phyloP scores from a whole-genome alignment of 176 grass and related monocot genomes.

The Olyra latifolia region DNA sequence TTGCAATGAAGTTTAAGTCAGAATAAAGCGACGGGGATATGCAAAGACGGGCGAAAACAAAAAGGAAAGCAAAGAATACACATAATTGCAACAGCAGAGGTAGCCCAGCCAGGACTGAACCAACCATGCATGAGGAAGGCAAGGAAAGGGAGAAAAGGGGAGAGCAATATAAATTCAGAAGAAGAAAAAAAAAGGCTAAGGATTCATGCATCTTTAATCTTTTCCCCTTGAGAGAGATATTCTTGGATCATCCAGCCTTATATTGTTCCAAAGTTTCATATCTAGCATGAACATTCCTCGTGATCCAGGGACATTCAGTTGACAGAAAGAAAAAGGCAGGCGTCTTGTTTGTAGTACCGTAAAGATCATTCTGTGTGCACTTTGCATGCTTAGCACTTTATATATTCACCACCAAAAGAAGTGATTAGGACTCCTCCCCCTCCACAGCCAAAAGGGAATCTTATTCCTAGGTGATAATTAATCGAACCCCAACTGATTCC shows the following conservation, averaged over 20 bases:
- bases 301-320: constrained; percentile 60
- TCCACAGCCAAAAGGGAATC: constrained; percentile 48
- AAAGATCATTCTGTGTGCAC: constrained; percentile 66
- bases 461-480: constrained; percentile 44
- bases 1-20: constrained; percentile 52
- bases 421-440: constrained; percentile 75
- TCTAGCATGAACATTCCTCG: constrained; percentile 59
- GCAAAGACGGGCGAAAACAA: constrained; percentile 24
- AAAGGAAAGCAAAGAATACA: constrained; percentile 15
- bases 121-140: constrained; percentile 5
- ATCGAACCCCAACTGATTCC: constrained; percentile 30
- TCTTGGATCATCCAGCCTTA: constrained; percentile 61
- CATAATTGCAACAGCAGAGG: constrained; percentile 15
- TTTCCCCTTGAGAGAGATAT: constrained; percentile 49
- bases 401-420: constrained; percentile 72
- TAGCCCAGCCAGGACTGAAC: not conserved
- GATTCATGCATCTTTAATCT: constrained; percentile 37
- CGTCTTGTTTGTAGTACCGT: constrained; percentile 47
- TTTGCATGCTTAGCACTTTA: constrained; percentile 85
- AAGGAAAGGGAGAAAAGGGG: not conserved
- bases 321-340: constrained; percentile 62
- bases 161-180: constrained; percentile 1
- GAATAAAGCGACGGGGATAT: constrained; percentile 76
- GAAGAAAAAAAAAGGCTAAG: constrained; percentile 38
- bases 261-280: constrained; percentile 42